Percentiles rank a stretch among this genome's conserved stretches.
Conservation (phyloP, 805 yeast genomes). For the Kodamaea lidongshanica region DNA sequence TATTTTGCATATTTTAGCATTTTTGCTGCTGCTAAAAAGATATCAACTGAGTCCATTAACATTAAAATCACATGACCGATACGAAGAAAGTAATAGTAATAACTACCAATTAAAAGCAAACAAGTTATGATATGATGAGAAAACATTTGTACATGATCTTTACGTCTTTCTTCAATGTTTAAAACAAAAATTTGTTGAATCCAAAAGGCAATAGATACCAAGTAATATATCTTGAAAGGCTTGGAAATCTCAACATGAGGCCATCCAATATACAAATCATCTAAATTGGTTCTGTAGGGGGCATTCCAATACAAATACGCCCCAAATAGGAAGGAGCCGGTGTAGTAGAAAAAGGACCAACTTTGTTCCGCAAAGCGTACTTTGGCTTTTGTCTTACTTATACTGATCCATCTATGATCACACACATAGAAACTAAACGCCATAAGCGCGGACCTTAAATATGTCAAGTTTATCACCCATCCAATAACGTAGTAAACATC, state of each 20-base stretch:
- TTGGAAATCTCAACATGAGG: conserved; percentile 59
- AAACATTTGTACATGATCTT: conserved; percentile 83
- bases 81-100: conserved; percentile 62
- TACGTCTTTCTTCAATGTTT: conserved; percentile 71
- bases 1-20: conserved; percentile 68
- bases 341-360: conserved; percentile 64
- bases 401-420: conserved; percentile 38
- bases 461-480: conserved; percentile 50
- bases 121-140: conserved; percentile 82
- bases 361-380: conserved; percentile 82
- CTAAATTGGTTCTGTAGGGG: conserved; percentile 53
- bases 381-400: conserved; percentile 44
- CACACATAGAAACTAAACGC: conserved; percentile 51
- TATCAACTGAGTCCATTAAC: conserved; percentile 81
- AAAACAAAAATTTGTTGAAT: conserved; percentile 71
- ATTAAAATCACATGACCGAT: conserved; percentile 74
- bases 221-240: conserved; percentile 60
- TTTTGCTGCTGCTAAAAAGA: conserved; percentile 66
- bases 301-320: conserved; percentile 50
- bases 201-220: conserved; percentile 73
- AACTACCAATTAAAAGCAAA: conserved; percentile 61
- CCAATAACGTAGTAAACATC: conserved; percentile 50
- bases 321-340: conserved; percentile 51
- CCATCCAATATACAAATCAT: conserved; percentile 60
- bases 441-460: conserved; percentile 59